phyloP scores from a whole-genome alignment of 176 grass and related monocot species.

The Eragrostis curvula region DNA sequence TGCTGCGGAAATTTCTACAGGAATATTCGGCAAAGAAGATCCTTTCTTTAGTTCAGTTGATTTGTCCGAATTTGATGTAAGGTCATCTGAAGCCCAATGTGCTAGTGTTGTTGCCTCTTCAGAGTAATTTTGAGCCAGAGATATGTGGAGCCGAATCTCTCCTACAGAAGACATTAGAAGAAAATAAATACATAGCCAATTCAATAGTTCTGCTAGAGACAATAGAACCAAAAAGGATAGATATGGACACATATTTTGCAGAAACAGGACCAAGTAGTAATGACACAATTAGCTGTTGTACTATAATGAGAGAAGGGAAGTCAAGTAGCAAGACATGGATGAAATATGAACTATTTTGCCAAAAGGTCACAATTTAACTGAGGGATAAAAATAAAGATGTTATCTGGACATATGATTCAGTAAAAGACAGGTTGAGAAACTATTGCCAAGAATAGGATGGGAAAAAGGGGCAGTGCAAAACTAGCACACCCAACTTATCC shows the following conservation, averaged over 20 bases:
- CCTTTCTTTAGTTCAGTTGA: constrained; percentile 71
- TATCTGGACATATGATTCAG: not conserved
- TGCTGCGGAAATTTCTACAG: constrained; percentile 35
- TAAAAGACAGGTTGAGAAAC: not conserved
- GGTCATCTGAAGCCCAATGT: constrained; percentile 62
- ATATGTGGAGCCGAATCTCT: constrained; percentile 68
- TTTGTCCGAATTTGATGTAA: constrained; percentile 84
- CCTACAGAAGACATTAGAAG: constrained; percentile 49
- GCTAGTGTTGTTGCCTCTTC: constrained; percentile 47
- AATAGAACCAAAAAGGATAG: not conserved
- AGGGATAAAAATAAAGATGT: not conserved
- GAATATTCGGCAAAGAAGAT: constrained; percentile 44
- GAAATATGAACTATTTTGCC: not conserved
- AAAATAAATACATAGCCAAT: not conserved
- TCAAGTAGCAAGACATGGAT: not conserved
- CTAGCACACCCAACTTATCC: not conserved
- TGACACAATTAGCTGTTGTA: not conserved
- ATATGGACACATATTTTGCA: not conserved
- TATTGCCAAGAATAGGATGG: constrained; percentile 1
- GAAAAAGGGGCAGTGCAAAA: not conserved
- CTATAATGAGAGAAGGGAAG: not conserved
- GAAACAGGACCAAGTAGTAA: not conserved
- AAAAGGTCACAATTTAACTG: not conserved
- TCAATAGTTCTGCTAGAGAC: not conserved
- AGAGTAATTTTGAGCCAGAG: constrained; percentile 58